Conservation (phyloP, 1,284 basidiomycete genomes). For the Ustilago loliicola region DNA sequence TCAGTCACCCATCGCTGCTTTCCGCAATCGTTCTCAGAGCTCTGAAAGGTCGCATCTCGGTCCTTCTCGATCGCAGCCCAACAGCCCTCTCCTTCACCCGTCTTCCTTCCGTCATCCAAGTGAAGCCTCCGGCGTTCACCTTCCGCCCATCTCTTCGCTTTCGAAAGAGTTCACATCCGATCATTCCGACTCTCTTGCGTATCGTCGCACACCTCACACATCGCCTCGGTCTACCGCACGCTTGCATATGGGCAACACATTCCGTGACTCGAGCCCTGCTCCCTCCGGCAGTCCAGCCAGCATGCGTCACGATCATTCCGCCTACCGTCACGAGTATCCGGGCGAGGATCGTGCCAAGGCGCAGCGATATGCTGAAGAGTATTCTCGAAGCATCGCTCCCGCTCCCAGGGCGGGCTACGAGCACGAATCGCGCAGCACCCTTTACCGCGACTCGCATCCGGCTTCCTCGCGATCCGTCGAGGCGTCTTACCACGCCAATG, state of each 20-base stretch:
- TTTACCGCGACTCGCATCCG: conserved; percentile 18
- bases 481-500: conserved; percentile 28
- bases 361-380: conserved; percentile 37
- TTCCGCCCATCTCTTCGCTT: conserved; percentile 50
- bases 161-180: conserved; percentile 42
- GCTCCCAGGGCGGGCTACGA: conserved; percentile 36
- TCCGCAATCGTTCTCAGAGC: conserved; percentile 47
- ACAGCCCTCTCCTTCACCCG: conserved; percentile 42
- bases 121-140: conserved; percentile 34
- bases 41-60: conserved; percentile 42
- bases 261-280: conserved; percentile 47
- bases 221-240: conserved; percentile 38
- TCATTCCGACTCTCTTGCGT: conserved; percentile 31
- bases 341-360: conserved; percentile 37
- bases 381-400: conserved; percentile 35
- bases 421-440: conserved; percentile 20
- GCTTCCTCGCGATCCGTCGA: conserved; percentile 21
- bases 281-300: conserved; percentile 39
- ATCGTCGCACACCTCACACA: conserved; percentile 40
- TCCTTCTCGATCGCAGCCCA: conserved; percentile 49
- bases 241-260: conserved; percentile 52
- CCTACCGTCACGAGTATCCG: conserved; percentile 35
- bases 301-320: conserved; percentile 41
- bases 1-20: conserved; percentile 48
- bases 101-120: conserved; percentile 40